A percentile compares a stretch with the other conserved stretches of the same genome.
Evolutionary conservation across 495 filamentous ascomycete genomes (phyloP).

Genomic region (Trichocladium uniseriatum): DNA sequence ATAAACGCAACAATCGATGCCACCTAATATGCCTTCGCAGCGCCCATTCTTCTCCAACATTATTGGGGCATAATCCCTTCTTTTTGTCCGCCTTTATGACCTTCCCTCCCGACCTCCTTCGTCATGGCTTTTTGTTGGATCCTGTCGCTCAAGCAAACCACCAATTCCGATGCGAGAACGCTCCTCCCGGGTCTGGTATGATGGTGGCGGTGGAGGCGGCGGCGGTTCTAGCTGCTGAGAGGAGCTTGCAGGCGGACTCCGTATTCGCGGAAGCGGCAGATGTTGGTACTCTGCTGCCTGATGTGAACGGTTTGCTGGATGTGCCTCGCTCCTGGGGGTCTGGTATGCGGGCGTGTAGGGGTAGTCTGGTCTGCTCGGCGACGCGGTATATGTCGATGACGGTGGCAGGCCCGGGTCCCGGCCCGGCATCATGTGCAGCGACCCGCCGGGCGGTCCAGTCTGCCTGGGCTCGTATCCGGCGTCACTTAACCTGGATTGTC

Average conservation of each 20-base stretch:
- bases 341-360: constrained; percentile 33
- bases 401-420: constrained; percentile 22
- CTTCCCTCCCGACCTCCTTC: not conserved
- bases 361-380: constrained; percentile 34
- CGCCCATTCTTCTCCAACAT: not conserved
- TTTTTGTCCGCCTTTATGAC: not conserved
- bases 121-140: constrained; percentile 19
- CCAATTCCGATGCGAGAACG: constrained; percentile 45
- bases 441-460: constrained; percentile 16
- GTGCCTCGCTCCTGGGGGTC: constrained; percentile 38
- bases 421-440: constrained; percentile 25
- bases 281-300: constrained; percentile 39
- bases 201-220: not conserved
- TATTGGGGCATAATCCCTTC: not conserved
- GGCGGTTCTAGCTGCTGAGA: constrained; percentile 14
- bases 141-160: constrained; percentile 42
- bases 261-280: constrained; percentile 34
- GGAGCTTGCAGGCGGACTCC: constrained; percentile 31
- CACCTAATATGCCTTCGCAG: not conserved
- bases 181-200: constrained; percentile 36
- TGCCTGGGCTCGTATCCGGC: constrained; percentile 29
- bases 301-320: constrained; percentile 21
- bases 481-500: constrained; percentile 31
- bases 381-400: constrained; percentile 29
- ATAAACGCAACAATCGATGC: not conserved